These are phyloP conservation scores for Neurospora sp. DNA, from an alignment of 495 filamentous ascomycete species.

Conservation along the genomic window DNA sequence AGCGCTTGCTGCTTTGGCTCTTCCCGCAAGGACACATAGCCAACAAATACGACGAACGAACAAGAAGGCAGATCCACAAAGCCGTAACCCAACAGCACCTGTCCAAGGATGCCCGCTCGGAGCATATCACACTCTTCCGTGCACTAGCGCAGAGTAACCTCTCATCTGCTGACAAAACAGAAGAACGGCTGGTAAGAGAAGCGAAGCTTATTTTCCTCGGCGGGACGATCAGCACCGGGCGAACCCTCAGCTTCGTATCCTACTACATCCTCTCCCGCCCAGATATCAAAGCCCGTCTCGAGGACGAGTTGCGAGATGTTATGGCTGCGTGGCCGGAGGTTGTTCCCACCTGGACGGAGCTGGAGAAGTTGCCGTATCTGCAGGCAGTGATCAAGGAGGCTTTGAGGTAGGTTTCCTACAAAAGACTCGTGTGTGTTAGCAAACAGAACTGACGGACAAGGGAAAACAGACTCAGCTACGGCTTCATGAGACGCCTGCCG, in stretches of 20 bases:
- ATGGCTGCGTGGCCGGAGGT: conserved; percentile 13
- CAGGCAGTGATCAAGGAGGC: conserved; percentile 29
- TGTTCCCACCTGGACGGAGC: conserved; percentile 16
- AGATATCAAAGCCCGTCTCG: conserved; percentile 3
- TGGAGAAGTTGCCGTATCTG: conserved; percentile 25
- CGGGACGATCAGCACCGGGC: conserved; percentile 20
- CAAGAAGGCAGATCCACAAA: conserved; percentile 3
- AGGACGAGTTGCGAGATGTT: conserved; percentile 10
- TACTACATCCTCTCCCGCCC: conserved; percentile 21
- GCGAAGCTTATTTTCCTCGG: conserved; percentile 17
- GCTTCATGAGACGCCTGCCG: conserved; percentile 13
- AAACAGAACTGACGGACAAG: not conserved
- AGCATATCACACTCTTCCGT: conserved; percentile 13
- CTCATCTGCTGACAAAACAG: conserved; percentile 19
- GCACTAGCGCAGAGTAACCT: conserved; percentile 20
- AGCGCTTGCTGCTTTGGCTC: conserved; percentile 7
- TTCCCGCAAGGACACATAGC: conserved; percentile 8
- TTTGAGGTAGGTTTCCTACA: conserved; percentile 10
- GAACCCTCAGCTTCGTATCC: conserved; percentile 14
- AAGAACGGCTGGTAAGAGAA: conserved; percentile 18
- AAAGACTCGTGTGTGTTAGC: not conserved
- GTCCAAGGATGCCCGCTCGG: not conserved
- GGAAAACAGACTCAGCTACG: conserved; percentile 7
- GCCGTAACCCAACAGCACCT: not conserved
- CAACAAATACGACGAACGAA: conserved; percentile 1